Percentiles rank a stretch among this genome's conserved stretches.
Evolutionary conservation across 1,284 basidiomycete species (phyloP).

Genomic region (Exobasidium cylindrosporum): DNA sequence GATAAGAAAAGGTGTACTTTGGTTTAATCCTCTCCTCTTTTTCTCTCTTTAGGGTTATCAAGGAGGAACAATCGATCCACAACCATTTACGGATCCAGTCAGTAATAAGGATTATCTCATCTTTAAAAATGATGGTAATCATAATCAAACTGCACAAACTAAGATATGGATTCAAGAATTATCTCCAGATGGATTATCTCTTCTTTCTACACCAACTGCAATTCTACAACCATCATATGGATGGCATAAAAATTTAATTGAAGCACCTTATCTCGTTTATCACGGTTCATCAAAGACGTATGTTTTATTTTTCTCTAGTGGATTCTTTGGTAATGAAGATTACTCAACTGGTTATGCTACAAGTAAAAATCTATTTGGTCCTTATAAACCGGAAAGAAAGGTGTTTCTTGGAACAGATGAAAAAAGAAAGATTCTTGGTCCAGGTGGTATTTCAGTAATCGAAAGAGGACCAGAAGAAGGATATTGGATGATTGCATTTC

Average conservation of each 20-base stretch:
- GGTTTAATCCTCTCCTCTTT: neutral
- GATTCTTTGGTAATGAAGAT: neutral
- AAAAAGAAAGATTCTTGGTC: neutral
- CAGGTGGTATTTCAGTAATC: neutral
- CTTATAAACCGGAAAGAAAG: neutral
- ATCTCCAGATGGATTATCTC: neutral
- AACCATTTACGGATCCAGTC: neutral
- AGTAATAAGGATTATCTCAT: neutral
- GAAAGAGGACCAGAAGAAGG: neutral
- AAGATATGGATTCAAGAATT: neutral
- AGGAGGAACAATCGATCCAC: neutral
- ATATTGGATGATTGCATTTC: neutral
- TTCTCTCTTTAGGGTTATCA: neutral
- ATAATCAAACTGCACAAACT: neutral
- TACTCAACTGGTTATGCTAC: neutral
- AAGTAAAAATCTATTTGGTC: neutral
- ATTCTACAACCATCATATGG: neutral
- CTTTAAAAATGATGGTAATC: neutral
- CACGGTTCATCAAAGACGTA: neutral
- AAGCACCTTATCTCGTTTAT: neutral
- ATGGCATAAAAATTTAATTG: neutral
- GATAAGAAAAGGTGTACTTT: too few species aligned
- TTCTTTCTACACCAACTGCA: neutral
- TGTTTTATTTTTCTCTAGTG: neutral
- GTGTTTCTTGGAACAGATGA: neutral